These are phyloP conservation scores for Podaxis sp. DNA, from an alignment of 768 basidiomycete species.

Conservation along the genomic window DNA sequence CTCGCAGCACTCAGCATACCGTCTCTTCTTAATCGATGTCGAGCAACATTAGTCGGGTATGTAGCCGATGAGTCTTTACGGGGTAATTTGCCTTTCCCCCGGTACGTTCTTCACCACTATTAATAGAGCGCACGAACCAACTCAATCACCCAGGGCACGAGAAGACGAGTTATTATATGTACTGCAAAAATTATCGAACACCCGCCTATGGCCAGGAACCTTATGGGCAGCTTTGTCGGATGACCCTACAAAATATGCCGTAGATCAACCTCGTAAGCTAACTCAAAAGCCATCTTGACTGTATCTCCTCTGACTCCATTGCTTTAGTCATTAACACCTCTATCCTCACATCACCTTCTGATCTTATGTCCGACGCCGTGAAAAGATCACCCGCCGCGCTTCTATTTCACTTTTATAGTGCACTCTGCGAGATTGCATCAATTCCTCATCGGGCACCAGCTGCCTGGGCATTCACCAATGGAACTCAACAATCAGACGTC, in stretches of 20 bases:
- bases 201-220: conserved; percentile 74
- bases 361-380: conserved; percentile 67
- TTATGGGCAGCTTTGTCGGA: conserved; percentile 76
- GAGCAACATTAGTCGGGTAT: conserved; percentile 64
- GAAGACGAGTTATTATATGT: conserved; percentile 91
- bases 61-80: conserved; percentile 83
- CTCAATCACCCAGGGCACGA: conserved; percentile 51
- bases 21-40: conserved; percentile 75
- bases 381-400: conserved; percentile 79
- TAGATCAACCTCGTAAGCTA: conserved; percentile 54
- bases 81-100: conserved; percentile 86
- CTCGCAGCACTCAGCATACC: conserved; percentile 75
- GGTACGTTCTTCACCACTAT: conserved; percentile 39
- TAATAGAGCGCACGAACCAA: not conserved
- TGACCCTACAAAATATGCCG: conserved; percentile 54
- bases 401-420: conserved; percentile 83
- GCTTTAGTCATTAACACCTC: conserved; percentile 29
- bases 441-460: conserved; percentile 67
- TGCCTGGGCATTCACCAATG: conserved; percentile 52
- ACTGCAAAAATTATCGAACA: conserved; percentile 68
- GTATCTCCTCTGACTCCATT: not conserved
- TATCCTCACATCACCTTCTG: conserved; percentile 47
- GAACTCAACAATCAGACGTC: conserved; percentile 10
- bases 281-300: not conserved
- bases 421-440: conserved; percentile 78